These are phyloP conservation scores for Ceratocystis harringtonii DNA, from an alignment of 2,329 filamentous ascomycete species.

Conservation along the genomic window DNA sequence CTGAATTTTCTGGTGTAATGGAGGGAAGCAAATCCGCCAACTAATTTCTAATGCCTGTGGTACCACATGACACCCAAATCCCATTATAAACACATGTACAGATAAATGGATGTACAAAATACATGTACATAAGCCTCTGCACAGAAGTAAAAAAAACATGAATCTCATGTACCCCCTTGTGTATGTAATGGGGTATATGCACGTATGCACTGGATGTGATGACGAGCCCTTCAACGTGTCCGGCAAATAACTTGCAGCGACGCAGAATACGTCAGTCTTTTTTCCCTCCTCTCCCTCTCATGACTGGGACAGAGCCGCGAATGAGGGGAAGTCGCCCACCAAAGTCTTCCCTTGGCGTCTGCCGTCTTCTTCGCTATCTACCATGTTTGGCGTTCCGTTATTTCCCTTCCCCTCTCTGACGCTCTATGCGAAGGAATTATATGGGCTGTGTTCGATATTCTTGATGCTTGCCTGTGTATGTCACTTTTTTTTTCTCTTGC, in stretches of 20 bases:
- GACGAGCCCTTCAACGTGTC: not conserved
- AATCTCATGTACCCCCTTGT: not conserved
- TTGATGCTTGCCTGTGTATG: too few relatives aligned
- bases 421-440: too few relatives aligned
- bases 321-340: too few relatives aligned
- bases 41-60: conserved; percentile 4
- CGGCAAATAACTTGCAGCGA: not conserved
- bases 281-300: not conserved
- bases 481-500: not conserved
- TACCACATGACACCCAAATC: conserved; percentile 1
- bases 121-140: not conserved
- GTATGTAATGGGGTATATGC: not conserved
- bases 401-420: too few relatives aligned
- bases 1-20: not conserved
- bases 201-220: not conserved
- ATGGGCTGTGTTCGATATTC: too few relatives aligned
- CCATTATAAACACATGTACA: not conserved
- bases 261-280: not conserved
- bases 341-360: too few relatives aligned
- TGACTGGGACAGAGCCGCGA: too few relatives aligned
- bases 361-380: too few relatives aligned
- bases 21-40: conserved; percentile 2
- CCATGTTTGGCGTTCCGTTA: too few relatives aligned
- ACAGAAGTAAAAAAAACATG: not conserved
- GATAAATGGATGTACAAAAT: not conserved